These are phyloP conservation scores for Boletus sp. DNA, from an alignment of 768 basidiomycete genomes.

Conservation along the genomic window DNA sequence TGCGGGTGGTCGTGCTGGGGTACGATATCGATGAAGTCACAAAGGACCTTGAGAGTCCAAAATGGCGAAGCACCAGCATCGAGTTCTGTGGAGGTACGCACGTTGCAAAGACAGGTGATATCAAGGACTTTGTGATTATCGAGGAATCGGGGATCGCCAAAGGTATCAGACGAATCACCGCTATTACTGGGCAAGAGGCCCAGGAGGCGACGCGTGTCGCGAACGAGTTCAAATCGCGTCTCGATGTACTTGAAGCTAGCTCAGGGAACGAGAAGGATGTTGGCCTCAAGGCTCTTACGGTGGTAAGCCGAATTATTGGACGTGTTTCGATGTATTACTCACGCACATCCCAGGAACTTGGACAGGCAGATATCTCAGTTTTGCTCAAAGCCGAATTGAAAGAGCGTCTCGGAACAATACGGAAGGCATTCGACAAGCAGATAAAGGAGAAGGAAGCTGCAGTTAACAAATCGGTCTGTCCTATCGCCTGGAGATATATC, in stretches of 20 bases:
- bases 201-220: slow-evolving; percentile 74
- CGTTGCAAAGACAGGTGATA: slow-evolving; percentile 94
- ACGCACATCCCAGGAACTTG: slow-evolving; percentile 64
- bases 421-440: slow-evolving; percentile 84
- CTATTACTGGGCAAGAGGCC: slow-evolving; percentile 93
- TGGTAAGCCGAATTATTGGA: slow-evolving; percentile 48
- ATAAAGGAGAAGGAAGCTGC: slow-evolving; percentile 77
- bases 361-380: slow-evolving; percentile 86
- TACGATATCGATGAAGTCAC: slow-evolving; percentile 84
- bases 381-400: slow-evolving; percentile 77
- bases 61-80: slow-evolving; percentile 88
- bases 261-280: slow-evolving; percentile 81
- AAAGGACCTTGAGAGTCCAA: slow-evolving; percentile 81
- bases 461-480: slow-evolving; percentile 71
- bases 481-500: not conserved
- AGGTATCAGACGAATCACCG: slow-evolving; percentile 92
- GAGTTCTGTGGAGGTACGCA: slow-evolving; percentile 99
- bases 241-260: slow-evolving; percentile 60
- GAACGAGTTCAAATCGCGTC: slow-evolving; percentile 54
- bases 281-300: slow-evolving; percentile 77
- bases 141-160: slow-evolving; percentile 99
- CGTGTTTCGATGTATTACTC: not conserved
- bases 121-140: slow-evolving; percentile 92
- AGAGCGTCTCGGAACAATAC: slow-evolving; percentile 65
- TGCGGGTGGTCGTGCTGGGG: slow-evolving; percentile 90